Evolutionary conservation across 2,329 filamentous ascomycete species (phyloP).

Genomic region (Mariannaea elegans): DNA sequence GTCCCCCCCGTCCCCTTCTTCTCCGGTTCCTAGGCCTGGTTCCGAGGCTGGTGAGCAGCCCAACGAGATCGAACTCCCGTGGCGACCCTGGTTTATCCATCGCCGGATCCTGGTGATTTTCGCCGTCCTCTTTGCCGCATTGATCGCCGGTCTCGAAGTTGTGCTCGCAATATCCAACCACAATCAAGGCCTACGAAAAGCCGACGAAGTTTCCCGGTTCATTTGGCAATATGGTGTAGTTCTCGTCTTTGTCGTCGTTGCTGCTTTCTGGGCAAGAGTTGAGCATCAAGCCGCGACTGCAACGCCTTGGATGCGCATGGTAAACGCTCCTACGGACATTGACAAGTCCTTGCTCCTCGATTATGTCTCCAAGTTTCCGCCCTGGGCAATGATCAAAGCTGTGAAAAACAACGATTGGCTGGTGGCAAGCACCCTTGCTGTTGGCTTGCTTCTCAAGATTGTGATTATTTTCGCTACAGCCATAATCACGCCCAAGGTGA

Average conservation of each 20-base stretch:
- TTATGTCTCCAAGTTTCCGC: constrained; percentile 44
- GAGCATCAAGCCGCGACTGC: constrained; percentile 50
- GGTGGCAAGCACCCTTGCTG: constrained; percentile 39
- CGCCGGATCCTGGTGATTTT: constrained; percentile 44
- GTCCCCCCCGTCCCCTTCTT: constrained; percentile 21
- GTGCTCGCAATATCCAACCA: constrained; percentile 43
- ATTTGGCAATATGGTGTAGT: constrained; percentile 50
- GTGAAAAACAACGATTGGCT: constrained; percentile 46
- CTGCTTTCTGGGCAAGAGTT: constrained; percentile 47
- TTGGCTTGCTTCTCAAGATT: constrained; percentile 45
- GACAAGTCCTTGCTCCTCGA: constrained; percentile 49
- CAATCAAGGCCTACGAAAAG: constrained; percentile 42
- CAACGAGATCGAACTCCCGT: constrained; percentile 43
- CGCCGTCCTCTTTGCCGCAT: constrained; percentile 38
- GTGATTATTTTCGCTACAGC: constrained; percentile 48
- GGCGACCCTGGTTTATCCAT: constrained; percentile 48
- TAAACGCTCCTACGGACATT: constrained; percentile 39
- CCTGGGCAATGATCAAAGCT: constrained; percentile 40
- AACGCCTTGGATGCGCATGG: constrained; percentile 50
- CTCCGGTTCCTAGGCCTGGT: constrained; percentile 7
- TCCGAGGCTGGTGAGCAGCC: constrained; percentile 30
- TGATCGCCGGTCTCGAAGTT: constrained; percentile 43
- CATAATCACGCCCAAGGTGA: constrained; percentile 45
- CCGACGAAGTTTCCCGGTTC: constrained; percentile 41
- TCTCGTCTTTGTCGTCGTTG: constrained; percentile 44